Percentiles rank a stretch among this genome's conserved stretches.
phyloP scores from a whole-genome alignment of 2,329 filamentous ascomycete genomes.

The Neurospora crassa region DNA sequence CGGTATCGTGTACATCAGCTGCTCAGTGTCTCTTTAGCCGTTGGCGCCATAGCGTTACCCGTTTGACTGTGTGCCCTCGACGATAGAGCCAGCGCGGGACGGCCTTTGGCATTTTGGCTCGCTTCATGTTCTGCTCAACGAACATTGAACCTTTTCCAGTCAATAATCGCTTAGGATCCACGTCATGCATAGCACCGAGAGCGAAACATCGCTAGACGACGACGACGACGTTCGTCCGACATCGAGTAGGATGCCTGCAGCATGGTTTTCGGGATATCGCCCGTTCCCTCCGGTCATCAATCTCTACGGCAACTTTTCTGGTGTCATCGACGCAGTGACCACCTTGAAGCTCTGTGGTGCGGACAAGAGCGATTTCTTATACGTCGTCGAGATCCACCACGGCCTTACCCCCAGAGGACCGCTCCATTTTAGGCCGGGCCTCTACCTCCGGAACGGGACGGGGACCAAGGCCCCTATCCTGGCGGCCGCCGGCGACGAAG shows the following conservation, averaged over 20 bases:
- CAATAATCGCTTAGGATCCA: not conserved
- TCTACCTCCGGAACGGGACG: constrained; percentile 10
- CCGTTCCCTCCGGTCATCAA: constrained; percentile 9
- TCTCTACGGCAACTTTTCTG: constrained; percentile 5
- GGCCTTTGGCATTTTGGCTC: not conserved
- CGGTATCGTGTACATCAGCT: not conserved
- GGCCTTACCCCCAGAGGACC: constrained; percentile 6
- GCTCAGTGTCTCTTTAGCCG: not conserved
- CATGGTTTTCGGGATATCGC: constrained; percentile 2
- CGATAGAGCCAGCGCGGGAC: not conserved
- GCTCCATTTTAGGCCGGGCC: constrained; percentile 9
- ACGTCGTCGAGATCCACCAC: constrained; percentile 7
- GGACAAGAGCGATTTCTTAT: constrained; percentile 4
- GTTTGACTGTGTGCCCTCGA: not conserved
- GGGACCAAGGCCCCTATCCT: not conserved
- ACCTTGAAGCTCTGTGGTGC: constrained; percentile 9
- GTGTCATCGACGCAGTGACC: constrained; percentile 1
- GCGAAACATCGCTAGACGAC: constrained; percentile 1
- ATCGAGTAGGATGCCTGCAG: not conserved
- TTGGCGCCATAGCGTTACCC: not conserved
- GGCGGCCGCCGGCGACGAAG: constrained; percentile 3
- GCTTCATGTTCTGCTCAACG: not conserved
- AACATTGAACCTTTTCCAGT: not conserved
- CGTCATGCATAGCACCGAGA: not conserved
- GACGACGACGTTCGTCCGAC: not conserved